These are phyloP conservation scores for Rhododendron williamsianum DNA, from an alignment of 148 eudicot genomes.

Conservation along the genomic window DNA sequence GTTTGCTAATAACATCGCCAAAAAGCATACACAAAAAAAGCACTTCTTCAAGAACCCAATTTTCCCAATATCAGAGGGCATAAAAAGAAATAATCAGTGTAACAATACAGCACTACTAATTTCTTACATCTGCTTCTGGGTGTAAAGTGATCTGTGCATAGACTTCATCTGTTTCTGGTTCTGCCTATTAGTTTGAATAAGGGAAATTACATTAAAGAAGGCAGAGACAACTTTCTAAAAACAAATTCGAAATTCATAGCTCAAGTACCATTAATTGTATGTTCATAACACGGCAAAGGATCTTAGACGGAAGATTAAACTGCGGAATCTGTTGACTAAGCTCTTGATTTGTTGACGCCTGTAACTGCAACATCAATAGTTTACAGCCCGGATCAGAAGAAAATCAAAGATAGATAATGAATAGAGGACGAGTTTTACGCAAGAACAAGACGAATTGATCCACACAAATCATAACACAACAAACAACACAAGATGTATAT, in stretches of 20 bases:
- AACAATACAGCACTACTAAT: neutral
- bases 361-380: constrained; percentile 39
- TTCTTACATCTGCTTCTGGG: constrained; percentile 70
- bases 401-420: neutral
- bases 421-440: neutral
- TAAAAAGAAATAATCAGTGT: neutral
- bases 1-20: constrained; percentile 40
- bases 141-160: constrained; percentile 72
- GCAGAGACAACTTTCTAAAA: neutral
- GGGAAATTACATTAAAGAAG: neutral
- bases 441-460: neutral
- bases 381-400: constrained; percentile 4
- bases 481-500: neutral
- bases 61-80: neutral
- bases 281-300: constrained; percentile 59
- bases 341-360: constrained; percentile 73
- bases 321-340: constrained; percentile 49
- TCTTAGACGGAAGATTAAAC: constrained; percentile 64
- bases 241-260: neutral
- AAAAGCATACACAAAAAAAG: neutral
- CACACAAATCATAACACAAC: neutral
- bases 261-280: constrained; percentile 49
- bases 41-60: neutral
- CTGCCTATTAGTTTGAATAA: constrained; percentile 48
- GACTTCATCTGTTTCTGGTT: constrained; percentile 89